Evolutionary conservation across 2,329 filamentous ascomycete genomes (phyloP), one percentile per base, ranked within the genome.

Genomic region (Neofusicoccum ribis): DNA sequence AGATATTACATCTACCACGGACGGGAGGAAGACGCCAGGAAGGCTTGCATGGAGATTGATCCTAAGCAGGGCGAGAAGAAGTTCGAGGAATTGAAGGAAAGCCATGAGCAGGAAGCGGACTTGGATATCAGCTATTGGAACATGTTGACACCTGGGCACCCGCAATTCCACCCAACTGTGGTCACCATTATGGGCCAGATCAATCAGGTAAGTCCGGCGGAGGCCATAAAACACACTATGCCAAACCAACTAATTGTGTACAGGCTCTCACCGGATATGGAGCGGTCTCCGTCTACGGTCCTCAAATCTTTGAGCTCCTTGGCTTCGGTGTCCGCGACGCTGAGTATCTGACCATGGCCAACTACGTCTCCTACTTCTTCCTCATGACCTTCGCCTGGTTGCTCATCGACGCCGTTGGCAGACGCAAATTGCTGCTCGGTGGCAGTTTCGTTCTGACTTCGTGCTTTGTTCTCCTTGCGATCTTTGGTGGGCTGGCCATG

Each of bases 331-430:
- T 83, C 41, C 75, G 74, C 3, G 76, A 74, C 15, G 82, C 86
- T 1, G 86, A 89, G 72, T 84, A 82, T 67, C 74, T 87, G 14
- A 88, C 86, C 0, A 80, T 87, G 51, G 85, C 80, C 34, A 89
- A 89, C 74, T 88, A 88, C 74, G 74, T 85, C 46, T 86, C 82
- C 17, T 88, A 89, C 73, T 85, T 88, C 70, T 68, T 84, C 56
- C 81, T 86, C 68, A 88, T 88, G 86, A 88, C 85, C 0, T 73
- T 86, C 9, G 85, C 86, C 4, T 88, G 86, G 86, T 73, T 86
- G 17, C 77, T 85, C 9, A 86, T 89, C 67, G 84, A 86, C 68
- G 82, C 81, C 1, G 73, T 85, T 2, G 85, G 85, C 8, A 81
- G 85, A 2, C 81, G 85, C 23, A 81, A 80, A 49, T 75, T 87